Base-by-base conservation (phyloP, 345 rosid species). In the Carallia brachiata region DNA sequence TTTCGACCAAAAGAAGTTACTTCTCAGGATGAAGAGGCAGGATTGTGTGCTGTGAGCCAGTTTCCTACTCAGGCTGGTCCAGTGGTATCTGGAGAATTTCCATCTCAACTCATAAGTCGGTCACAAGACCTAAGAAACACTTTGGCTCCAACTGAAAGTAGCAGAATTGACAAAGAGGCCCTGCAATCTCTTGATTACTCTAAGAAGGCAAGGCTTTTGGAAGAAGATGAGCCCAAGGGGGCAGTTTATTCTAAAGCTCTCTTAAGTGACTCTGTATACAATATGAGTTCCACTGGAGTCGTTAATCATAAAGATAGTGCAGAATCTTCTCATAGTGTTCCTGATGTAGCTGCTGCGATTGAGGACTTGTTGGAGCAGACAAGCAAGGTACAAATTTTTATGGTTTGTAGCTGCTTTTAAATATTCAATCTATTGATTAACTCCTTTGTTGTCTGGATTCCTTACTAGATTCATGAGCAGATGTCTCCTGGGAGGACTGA, bases 321-420 rank as follows among this genome's bases (percentile, higher is more conserved):
- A 55, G 92, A 85, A 79, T 78, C 75, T 73, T 68, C 82, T 70
- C 81, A 73, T 72, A 84, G 78, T 75, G 85, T 82, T 81, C 91
- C 97, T 40, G 96, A 92, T 81, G 96, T 95, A 69, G 97, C 91
- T 67, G 89, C 93, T 82, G 89, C 87, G 31, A 95, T 92, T 76
- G 99, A 92, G 86, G 93, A 92, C 84, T 78, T 95, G 73, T 74
- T 87, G 75, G 96, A 88, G 91, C 96, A 90, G 86, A 85, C 97
- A 40, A 88, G 89, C 75, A 90, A 89, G 91, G 97, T 92, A 76
- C 77, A 55, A 12, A 76, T 69, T 62, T 52, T 66, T 36, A 34
- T 69, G 37, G 34, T 36, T 28, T 60, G 55, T 65, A 12, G n/a
- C 30, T 69, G 10, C 54, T 32, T 65, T 70, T 69, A 48, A 5